Evolutionary conservation across 352 stramenopile species (phyloP).

Genomic region (Plasmopara muralis): DNA sequence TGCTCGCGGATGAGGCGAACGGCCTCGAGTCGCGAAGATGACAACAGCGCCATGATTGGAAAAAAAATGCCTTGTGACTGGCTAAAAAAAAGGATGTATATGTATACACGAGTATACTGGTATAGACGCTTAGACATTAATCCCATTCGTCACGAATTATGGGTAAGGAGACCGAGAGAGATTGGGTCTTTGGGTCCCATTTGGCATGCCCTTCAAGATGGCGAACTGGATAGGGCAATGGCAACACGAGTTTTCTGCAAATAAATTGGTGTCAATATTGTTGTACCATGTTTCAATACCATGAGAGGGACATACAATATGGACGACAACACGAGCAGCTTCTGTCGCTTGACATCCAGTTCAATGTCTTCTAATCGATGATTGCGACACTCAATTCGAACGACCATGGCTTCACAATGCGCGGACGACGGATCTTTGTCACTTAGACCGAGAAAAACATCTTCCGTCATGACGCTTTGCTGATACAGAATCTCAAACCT

Average conservation of each 20-base stretch:
- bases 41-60: constrained; percentile 50
- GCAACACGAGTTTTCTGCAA: constrained; percentile 55
- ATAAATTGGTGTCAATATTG: background rate
- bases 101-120: too few relatives aligned
- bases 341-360: constrained; percentile 74
- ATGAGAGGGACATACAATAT: constrained; percentile 32
- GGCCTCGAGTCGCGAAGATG: constrained; percentile 39
- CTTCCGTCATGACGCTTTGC: constrained; percentile 81
- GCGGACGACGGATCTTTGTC: constrained; percentile 81
- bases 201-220: constrained; percentile 65
- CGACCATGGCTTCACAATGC: constrained; percentile 74
- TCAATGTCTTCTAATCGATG: constrained; percentile 71
- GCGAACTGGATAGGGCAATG: constrained; percentile 65
- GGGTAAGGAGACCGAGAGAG: constrained; percentile 55
- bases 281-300: background rate
- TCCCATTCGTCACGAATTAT: constrained; percentile 76
- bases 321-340: constrained; percentile 58
- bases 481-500: constrained; percentile 85
- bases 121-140: background rate
- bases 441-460: constrained; percentile 74
- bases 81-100: constrained; percentile 3
- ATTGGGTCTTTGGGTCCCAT: constrained; percentile 50
- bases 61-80: constrained; percentile 17
- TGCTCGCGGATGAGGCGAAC: constrained; percentile 77
- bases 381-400: constrained; percentile 59